These are phyloP conservation scores for Pulicaria dysenterica DNA, from an alignment of 129 eudicot genomes.

Conservation along the genomic window DNA sequence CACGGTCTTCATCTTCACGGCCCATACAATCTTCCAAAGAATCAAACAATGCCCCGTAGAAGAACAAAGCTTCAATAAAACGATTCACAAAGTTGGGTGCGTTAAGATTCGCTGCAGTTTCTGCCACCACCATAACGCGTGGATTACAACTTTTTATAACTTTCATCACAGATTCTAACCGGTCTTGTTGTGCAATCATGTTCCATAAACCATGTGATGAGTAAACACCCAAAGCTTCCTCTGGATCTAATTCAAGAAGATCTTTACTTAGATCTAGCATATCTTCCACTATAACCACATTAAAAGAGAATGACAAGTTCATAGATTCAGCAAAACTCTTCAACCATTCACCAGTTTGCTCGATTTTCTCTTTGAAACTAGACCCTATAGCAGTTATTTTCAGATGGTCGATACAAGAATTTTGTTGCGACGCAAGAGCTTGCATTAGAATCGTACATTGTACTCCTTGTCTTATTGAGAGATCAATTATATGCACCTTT, in stretches of 20 bases:
- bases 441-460: conserved; percentile 47
- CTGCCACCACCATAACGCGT: conserved; percentile 49
- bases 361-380: neutral
- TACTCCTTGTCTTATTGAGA: conserved; percentile 33
- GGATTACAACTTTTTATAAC: conserved; percentile 45
- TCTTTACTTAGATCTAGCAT: conserved; percentile 33
- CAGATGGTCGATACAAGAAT: conserved; percentile 34
- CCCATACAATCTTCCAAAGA: conserved; percentile 47
- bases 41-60: conserved; percentile 50
- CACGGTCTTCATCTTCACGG: conserved; percentile 32
- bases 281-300: conserved; percentile 37
- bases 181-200: conserved; percentile 40
- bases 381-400: conserved; percentile 42
- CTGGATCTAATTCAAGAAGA: conserved; percentile 37
- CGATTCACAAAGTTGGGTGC: conserved; percentile 59
- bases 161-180: conserved; percentile 46
- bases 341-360: conserved; percentile 38
- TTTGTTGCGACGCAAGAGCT: conserved; percentile 40
- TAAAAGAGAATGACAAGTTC: conserved; percentile 32
- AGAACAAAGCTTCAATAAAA: conserved; percentile 57
- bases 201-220: conserved; percentile 29
- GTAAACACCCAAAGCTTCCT: conserved; percentile 39
- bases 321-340: conserved; percentile 40
- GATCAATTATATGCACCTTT: conserved; percentile 48
- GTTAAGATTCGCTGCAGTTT: conserved; percentile 51